A percentile compares a stretch with the other conserved stretches of the same genome.
Evolutionary conservation across 108 stramenopile genomes (phyloP).

Genomic region (Mayamaea pseudoterrestris): DNA sequence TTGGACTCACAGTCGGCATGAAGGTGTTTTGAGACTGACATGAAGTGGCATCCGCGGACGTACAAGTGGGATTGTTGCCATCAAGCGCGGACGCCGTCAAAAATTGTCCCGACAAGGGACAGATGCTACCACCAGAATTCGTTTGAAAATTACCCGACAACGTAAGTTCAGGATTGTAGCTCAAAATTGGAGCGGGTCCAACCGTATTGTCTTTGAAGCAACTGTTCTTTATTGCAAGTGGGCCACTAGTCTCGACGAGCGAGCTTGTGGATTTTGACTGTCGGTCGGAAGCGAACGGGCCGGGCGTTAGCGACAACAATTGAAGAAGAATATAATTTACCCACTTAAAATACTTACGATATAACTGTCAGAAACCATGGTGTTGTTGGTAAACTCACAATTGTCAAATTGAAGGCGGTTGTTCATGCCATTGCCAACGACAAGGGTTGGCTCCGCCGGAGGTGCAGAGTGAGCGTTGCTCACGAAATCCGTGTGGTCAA

Average conservation of each 20-base stretch:
- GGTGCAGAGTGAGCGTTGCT: constrained; percentile 14
- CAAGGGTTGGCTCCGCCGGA: constrained; percentile 18
- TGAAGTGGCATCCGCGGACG: not conserved
- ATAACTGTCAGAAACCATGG: constrained; percentile 22
- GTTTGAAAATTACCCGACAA: constrained; percentile 9
- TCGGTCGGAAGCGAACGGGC: not conserved
- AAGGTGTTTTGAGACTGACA: constrained; percentile 1
- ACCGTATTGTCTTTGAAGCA: constrained; percentile 28
- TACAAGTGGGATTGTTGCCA: constrained; percentile 7
- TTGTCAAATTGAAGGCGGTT: constrained; percentile 13
- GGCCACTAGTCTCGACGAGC: constrained; percentile 26
- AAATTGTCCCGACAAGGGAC: constrained; percentile 21
- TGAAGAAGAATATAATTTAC: not conserved
- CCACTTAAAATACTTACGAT: constrained; percentile 1
- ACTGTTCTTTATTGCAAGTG: constrained; percentile 9
- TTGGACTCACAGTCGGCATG: no score
- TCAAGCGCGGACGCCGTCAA: constrained; percentile 18
- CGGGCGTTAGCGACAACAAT: not conserved
- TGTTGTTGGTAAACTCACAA: constrained; percentile 18
- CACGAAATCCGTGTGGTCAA: constrained; percentile 18
- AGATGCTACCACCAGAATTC: constrained; percentile 14
- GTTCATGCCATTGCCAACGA: constrained; percentile 22
- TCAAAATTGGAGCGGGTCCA: constrained; percentile 19
- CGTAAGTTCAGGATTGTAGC: constrained; percentile 14
- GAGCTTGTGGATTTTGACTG: constrained; percentile 15